phyloP scores from a whole-genome alignment of 331 rosid genomes.

The Pyracantha coccinea region DNA sequence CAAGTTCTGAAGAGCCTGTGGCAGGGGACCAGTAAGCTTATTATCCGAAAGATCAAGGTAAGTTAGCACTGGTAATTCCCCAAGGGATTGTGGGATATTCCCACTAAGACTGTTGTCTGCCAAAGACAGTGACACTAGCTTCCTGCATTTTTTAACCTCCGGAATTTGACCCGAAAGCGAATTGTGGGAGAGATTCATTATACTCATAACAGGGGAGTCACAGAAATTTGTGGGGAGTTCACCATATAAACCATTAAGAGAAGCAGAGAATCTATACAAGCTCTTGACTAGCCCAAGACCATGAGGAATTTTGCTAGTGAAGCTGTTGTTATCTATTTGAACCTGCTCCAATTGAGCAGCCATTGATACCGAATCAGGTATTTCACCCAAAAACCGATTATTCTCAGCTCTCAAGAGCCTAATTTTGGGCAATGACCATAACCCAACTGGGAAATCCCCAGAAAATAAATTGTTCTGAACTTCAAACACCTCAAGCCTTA shows the following conservation, averaged over 20 bases:
- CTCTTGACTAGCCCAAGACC: conserved; percentile 73
- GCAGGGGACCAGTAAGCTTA: conserved; percentile 85
- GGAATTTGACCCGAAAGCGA: conserved; percentile 82
- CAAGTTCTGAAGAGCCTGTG: conserved; percentile 78
- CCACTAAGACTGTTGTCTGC: conserved; percentile 73
- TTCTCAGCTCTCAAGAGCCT: conserved; percentile 90
- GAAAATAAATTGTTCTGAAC: conserved; percentile 84
- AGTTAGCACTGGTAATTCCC: conserved; percentile 81
- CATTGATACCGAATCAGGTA: conserved; percentile 67
- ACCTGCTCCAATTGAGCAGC: conserved; percentile 86
- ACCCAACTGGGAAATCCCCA: conserved; percentile 57
- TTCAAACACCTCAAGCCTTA: conserved; percentile 79
- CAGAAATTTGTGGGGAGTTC: conserved; percentile 77
- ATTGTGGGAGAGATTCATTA: conserved; percentile 81
- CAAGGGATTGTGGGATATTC: conserved; percentile 62
- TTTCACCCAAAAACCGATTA: conserved; percentile 66
- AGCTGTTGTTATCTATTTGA: conserved; percentile 83
- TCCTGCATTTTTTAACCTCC: conserved; percentile 61
- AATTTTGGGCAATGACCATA: conserved; percentile 80
- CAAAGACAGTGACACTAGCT: conserved; percentile 77
- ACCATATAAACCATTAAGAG: conserved; percentile 69
- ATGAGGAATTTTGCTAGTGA: conserved; percentile 56
- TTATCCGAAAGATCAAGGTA: conserved; percentile 93
- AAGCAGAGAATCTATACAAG: conserved; percentile 91
- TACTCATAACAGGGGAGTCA: conserved; percentile 95